These are phyloP conservation scores for Acrodontium crateriforme DNA, from an alignment of 2,329 filamentous ascomycete genomes.

Conservation along the genomic window DNA sequence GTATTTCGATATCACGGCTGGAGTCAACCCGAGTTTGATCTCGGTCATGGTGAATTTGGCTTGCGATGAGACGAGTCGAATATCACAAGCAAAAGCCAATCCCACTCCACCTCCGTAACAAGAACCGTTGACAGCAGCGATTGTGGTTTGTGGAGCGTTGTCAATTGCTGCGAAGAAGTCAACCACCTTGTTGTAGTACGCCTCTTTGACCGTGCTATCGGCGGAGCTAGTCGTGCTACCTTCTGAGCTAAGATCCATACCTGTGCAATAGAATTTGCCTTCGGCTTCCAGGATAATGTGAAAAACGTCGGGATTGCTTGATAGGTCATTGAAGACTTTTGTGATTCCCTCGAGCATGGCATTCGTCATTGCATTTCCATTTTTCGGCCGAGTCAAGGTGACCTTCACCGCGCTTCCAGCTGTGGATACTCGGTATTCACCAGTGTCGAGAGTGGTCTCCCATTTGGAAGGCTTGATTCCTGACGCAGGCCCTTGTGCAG, in stretches of 20 bases:
- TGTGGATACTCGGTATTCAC: conserved; percentile 5
- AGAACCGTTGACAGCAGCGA: conserved; percentile 8
- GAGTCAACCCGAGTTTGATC: conserved; percentile 9
- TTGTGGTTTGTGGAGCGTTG: conserved; percentile 9
- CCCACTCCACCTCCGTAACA: conserved; percentile 10
- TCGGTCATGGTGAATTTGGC: conserved; percentile 10
- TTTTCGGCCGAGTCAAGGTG: conserved; percentile 7
- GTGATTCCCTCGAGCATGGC: conserved; percentile 10
- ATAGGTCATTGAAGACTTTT: conserved; percentile 5
- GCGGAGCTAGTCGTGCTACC: conserved; percentile 5
- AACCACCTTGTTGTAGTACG: conserved; percentile 8
- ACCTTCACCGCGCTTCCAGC: conserved; percentile 7
- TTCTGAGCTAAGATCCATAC: conserved; percentile 10
- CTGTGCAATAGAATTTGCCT: conserved; percentile 12
- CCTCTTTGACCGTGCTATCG: conserved; percentile 3
- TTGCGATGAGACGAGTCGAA: conserved; percentile 6
- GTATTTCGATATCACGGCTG: conserved; percentile 12
- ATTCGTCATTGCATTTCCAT: conserved; percentile 10
- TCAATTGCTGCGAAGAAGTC: conserved; percentile 9
- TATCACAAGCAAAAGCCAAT: conserved; percentile 10
- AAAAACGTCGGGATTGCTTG: conserved; percentile 6
- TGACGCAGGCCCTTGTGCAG: not conserved
- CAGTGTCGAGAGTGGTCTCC: conserved; percentile 1
- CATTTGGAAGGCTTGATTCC: not conserved
- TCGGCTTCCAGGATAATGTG: conserved; percentile 8